A percentile compares a stretch with the other conserved stretches of the same genome.
These are phyloP conservation scores for Microsporum audouinii DNA, from an alignment of 2,329 filamentous ascomycete species.

Conservation along the genomic window DNA sequence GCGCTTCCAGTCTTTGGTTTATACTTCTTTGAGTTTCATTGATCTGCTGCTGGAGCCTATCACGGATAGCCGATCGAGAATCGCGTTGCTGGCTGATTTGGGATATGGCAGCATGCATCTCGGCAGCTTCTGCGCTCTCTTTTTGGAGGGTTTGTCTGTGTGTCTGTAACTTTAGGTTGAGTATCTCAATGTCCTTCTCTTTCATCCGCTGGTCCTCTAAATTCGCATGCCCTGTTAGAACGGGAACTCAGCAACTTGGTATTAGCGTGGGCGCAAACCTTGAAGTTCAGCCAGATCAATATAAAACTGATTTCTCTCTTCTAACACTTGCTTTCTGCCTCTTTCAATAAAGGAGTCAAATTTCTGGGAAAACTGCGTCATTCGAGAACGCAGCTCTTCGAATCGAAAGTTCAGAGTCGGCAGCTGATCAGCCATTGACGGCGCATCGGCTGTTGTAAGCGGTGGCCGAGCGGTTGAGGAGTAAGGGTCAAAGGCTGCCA, in stretches of 20 bases:
- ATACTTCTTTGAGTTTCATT: conserved; percentile 38
- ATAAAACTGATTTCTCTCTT: conserved; percentile 88
- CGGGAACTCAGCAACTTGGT: not conserved
- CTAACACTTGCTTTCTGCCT: conserved; percentile 75
- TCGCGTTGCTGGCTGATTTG: conserved; percentile 46
- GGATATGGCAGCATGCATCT: conserved; percentile 51
- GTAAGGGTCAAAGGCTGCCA: conserved; percentile 37
- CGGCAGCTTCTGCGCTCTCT: conserved; percentile 49
- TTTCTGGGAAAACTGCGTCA: conserved; percentile 78
- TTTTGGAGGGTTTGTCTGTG: conserved; percentile 47
- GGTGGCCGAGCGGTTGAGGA: conserved; percentile 41
- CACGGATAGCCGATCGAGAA: conserved; percentile 43
- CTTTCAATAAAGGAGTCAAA: conserved; percentile 94
- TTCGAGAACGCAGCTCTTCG: conserved; percentile 86
- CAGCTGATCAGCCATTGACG: conserved; percentile 55
- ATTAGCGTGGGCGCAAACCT: conserved; percentile 44
- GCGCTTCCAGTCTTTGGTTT: conserved; percentile 35
- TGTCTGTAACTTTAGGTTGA: conserved; percentile 44
- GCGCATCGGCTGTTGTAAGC: conserved; percentile 40
- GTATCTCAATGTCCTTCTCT: conserved; percentile 74
- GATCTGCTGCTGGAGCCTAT: conserved; percentile 47
- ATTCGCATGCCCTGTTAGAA: not conserved
- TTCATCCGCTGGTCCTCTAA: conserved; percentile 85
- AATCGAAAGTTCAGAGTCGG: conserved; percentile 93
- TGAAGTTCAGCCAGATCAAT: conserved; percentile 82